phyloP scores from a whole-genome alignment of 192 early-diverging fungal genomes.

The Mortierella claussenii region DNA sequence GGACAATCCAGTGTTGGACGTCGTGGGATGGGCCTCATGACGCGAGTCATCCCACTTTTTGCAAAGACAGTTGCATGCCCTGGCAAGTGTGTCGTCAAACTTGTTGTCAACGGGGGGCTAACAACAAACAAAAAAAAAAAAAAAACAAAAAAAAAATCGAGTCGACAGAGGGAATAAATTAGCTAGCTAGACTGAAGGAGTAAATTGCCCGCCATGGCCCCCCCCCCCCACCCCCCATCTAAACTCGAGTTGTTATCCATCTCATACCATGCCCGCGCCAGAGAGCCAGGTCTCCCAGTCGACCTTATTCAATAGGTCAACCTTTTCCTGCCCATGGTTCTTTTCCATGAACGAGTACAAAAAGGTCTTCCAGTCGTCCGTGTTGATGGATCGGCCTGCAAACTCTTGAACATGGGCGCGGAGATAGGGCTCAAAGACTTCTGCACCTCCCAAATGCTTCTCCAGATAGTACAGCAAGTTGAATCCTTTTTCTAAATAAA shows the following conservation, averaged over 20 bases:
- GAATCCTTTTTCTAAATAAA: slow-evolving; percentile 96
- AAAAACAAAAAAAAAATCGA: too few species aligned
- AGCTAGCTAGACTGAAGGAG: too few species aligned
- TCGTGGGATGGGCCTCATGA: slow-evolving; percentile 13
- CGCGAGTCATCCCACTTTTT: slow-evolving; percentile 72
- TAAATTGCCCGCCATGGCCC: too few species aligned
- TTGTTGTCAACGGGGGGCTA: slow-evolving; percentile 83
- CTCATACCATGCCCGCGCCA: slow-evolving; percentile 77
- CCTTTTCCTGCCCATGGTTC: slow-evolving; percentile 68
- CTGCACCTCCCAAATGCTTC: slow-evolving; percentile 81
- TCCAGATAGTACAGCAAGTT: slow-evolving; percentile 92
- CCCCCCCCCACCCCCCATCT: too few species aligned
- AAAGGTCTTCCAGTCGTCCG: slow-evolving; percentile 86
- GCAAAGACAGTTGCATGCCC: slow-evolving; percentile 76
- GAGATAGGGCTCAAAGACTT: slow-evolving; percentile 88
- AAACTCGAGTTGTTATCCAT: not conserved
- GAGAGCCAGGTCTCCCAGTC: slow-evolving; percentile 93
- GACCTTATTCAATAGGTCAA: slow-evolving; percentile 76
- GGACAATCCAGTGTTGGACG: slow-evolving; percentile 59
- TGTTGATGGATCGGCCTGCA: slow-evolving; percentile 87
- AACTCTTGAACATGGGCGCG: slow-evolving; percentile 84
- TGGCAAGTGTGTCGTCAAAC: slow-evolving; percentile 86
- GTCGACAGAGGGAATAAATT: too few species aligned
- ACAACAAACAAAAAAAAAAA: slow-evolving; percentile 4
- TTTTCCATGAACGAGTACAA: slow-evolving; percentile 82